These are phyloP conservation scores for Aspergillaceae sp. DNA, from an alignment of 2,329 filamentous ascomycete genomes.

Conservation along the genomic window DNA sequence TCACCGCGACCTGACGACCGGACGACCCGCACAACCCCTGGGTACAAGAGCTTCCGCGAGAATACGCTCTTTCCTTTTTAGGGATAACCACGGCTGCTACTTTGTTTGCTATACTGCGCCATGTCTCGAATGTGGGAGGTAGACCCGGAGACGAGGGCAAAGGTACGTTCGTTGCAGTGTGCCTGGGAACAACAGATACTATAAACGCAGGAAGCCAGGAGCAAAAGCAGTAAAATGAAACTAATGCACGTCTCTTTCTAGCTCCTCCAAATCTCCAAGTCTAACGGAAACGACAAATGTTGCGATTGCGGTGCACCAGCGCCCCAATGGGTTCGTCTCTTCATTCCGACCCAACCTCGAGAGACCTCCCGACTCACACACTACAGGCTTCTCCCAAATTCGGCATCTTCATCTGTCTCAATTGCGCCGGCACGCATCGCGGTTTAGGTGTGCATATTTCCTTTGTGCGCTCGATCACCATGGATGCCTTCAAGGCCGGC, in stretches of 20 bases:
- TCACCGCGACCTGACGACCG: too few species aligned
- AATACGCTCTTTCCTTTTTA: background rate
- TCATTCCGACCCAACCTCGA: background rate
- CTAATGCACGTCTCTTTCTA: constrained; percentile 30
- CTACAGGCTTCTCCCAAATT: constrained; percentile 75
- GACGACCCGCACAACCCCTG: too few species aligned
- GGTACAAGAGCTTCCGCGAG: too few species aligned
- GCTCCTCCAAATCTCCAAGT: constrained; percentile 87
- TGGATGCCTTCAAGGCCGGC: constrained; percentile 93
- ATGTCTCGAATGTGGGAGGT: constrained; percentile 92
- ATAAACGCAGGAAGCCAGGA: background rate
- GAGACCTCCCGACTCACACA: too few species aligned
- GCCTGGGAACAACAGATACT: background rate
- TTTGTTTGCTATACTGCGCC: constrained; percentile 3
- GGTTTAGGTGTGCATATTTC: constrained; percentile 96
- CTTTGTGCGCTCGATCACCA: constrained; percentile 93
- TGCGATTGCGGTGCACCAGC: constrained; percentile 93
- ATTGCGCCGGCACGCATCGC: constrained; percentile 88
- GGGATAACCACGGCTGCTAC: background rate
- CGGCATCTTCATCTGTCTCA: constrained; percentile 96
- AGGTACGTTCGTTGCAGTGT: constrained; percentile 48
- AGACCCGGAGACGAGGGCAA: constrained; percentile 91
- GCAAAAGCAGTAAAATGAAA: constrained; percentile 4
- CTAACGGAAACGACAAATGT: constrained; percentile 78
- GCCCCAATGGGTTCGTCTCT: constrained; percentile 77